These are phyloP conservation scores for Tympanopsis confertula DNA, from an alignment of 2,329 filamentous ascomycete genomes.

Conservation along the genomic window DNA sequence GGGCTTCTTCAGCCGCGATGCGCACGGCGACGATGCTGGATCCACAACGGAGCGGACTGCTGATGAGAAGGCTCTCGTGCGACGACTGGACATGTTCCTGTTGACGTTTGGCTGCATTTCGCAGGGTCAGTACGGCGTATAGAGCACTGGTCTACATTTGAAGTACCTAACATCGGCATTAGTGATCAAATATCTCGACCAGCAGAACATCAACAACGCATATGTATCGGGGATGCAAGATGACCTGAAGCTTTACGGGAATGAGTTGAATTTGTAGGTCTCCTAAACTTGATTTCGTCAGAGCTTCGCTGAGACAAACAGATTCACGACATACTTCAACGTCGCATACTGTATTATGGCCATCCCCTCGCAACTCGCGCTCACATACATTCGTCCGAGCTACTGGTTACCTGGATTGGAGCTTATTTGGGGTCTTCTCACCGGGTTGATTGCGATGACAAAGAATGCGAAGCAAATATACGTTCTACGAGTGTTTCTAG, in stretches of 20 bases:
- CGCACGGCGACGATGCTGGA: too few relatives aligned
- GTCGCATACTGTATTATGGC: constrained; percentile 21
- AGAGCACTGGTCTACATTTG: too few relatives aligned
- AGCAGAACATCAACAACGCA: constrained; percentile 26
- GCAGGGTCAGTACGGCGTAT: constrained; percentile 14
- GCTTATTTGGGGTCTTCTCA: background rate
- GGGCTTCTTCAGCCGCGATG: too few relatives aligned
- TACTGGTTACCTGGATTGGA: constrained; percentile 10
- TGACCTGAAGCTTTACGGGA: constrained; percentile 24
- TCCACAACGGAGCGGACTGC: too few relatives aligned
- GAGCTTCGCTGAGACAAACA: constrained; percentile 6
- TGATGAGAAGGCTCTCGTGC: constrained; percentile 21
- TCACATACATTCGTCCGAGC: constrained; percentile 18
- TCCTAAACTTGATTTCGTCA: background rate
- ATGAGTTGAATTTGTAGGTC: constrained; percentile 16
- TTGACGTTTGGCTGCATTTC: constrained; percentile 25
- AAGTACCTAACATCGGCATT: constrained; percentile 2
- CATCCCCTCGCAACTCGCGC: constrained; percentile 21
- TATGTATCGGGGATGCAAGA: constrained; percentile 34
- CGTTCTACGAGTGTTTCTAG: constrained; percentile 12
- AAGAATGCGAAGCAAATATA: background rate
- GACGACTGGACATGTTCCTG: constrained; percentile 21
- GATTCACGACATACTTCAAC: constrained; percentile 23
- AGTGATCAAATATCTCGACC: constrained; percentile 30
- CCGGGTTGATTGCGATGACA: constrained; percentile 10